Base-by-base conservation (phyloP, 345 rosid genomes). In the Streptanthus diversifolius region DNA sequence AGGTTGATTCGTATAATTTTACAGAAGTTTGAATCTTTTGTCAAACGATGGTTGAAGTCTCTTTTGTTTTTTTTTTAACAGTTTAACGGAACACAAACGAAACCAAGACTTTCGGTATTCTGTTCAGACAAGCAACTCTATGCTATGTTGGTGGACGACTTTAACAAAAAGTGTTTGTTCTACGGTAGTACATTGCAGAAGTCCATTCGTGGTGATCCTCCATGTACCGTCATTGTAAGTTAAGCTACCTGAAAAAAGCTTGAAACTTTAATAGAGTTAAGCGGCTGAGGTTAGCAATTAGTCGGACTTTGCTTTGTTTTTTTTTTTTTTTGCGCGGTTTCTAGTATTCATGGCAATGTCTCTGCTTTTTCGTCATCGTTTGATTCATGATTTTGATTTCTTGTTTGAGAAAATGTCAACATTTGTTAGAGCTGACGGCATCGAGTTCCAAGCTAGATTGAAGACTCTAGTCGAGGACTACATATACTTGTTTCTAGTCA, bases 61-160 rank as follows among this genome's bases (percentile, higher is more conserved):
- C 9, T 63, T 27, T 65, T 6, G 37, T 54, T 69, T 57, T 52
- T 47, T 22, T 47, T 18, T 5, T 1, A 6, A 55, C 63, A 63
- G 68, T 78, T 32, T 44, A 48, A 39, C 47, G 52, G 72, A 72
- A 86, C 92, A 33, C 75, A 83, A 15, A 68, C 70, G 49, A 91
- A 82, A 27, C 97, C 97, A 47, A 82, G 98, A 77, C 86, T 91
- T 10, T 91, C 97, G 4, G 97, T 93, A 17, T 93, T 93, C 84
- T 89, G 96, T 80, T 90, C 96, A 18, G 88, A 87, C 14, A 88
- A 89, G 51, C 98, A 93, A 70, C 79, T 93, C 22, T 91, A 91
- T 63, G 97, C 91, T 7, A 83, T 87, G 93, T 82, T 93, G 77
- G 91, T 93, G 1, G 98, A 93, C 80, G 97, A 91, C 68, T 81